Conservation (phyloP, 805 yeast species). For the Sugiyamaella lignohabitans region DNA sequence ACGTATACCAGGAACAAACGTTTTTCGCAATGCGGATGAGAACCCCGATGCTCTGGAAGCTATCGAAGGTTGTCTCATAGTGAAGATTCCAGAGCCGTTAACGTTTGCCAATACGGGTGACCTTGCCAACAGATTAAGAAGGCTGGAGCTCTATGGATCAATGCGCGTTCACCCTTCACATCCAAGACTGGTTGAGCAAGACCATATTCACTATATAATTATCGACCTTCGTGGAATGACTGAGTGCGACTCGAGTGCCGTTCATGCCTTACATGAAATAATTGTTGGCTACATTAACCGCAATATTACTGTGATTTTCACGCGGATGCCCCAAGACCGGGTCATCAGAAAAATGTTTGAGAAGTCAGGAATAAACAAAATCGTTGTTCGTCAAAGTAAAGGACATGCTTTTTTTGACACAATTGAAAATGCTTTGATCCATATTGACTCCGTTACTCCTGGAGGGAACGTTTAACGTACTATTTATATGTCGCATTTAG, state of each 20-base stretch:
- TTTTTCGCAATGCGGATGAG: constrained; percentile 68
- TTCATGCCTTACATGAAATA: constrained; percentile 62
- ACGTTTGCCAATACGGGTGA: constrained; percentile 84
- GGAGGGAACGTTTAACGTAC: neutral
- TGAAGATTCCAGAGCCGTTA: constrained; percentile 80
- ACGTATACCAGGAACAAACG: constrained; percentile 52
- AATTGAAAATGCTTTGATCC: constrained; percentile 49
- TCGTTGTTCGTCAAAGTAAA: constrained; percentile 29
- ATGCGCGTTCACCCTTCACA: constrained; percentile 69
- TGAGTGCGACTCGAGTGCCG: constrained; percentile 70
- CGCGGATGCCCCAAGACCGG: constrained; percentile 48
- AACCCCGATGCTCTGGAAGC: constrained; percentile 39
- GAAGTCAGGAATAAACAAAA: constrained; percentile 48
- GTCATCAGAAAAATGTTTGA: constrained; percentile 45
- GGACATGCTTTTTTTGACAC: constrained; percentile 39
- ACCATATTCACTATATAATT: constrained; percentile 50
- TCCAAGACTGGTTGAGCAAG: constrained; percentile 42
- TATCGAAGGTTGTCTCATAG: constrained; percentile 67
- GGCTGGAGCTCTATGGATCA: constrained; percentile 75
- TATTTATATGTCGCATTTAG: too few relatives aligned
- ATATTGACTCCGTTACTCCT: constrained; percentile 14
- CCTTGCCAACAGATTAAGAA: constrained; percentile 53
- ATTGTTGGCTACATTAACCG: constrained; percentile 47
- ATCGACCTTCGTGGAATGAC: constrained; percentile 82
- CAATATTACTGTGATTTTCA: constrained; percentile 51